A percentile compares a stretch with the other conserved stretches of the same genome.
Evolutionary conservation across 2,329 filamentous ascomycete genomes (phyloP).

Genomic region (Exophiala phaeomuriformis): DNA sequence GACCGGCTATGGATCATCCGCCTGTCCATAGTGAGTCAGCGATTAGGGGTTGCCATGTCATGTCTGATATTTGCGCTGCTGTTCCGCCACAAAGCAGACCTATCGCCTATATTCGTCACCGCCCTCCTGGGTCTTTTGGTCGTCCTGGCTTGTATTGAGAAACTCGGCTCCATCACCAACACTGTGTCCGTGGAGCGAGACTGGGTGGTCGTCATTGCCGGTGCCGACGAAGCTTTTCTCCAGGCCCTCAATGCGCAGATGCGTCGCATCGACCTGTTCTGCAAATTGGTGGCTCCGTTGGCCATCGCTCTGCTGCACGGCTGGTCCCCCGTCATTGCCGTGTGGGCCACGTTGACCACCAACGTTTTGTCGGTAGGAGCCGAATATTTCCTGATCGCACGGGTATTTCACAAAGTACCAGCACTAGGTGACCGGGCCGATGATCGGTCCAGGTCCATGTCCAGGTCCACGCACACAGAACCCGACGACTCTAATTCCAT

Average conservation of each 20-base stretch:
- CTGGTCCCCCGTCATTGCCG: conserved; percentile 39
- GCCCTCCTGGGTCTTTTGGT: conserved; percentile 34
- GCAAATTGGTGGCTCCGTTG: conserved; percentile 50
- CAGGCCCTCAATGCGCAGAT: conserved; percentile 47
- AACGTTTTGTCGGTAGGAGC: conserved; percentile 37
- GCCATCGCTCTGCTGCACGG: conserved; percentile 44
- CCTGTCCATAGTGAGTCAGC: conserved; percentile 39
- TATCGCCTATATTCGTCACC: not conserved
- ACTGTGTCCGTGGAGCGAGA: conserved; percentile 63
- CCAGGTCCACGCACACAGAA: not conserved
- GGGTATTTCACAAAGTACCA: conserved; percentile 25
- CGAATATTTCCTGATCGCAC: conserved; percentile 38
- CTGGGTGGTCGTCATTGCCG: conserved; percentile 43
- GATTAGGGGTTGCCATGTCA: conserved; percentile 12
- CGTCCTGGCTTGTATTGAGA: conserved; percentile 60
- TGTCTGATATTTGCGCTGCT: conserved; percentile 13
- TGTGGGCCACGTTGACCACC: conserved; percentile 41
- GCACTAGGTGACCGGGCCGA: not conserved
- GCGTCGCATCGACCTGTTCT: conserved; percentile 51
- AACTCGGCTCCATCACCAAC: conserved; percentile 58
- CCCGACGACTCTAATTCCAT: not conserved
- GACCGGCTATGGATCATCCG: conserved; percentile 47
- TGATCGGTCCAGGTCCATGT: not conserved
- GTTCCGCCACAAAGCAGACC: not conserved
- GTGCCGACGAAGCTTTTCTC: conserved; percentile 23